phyloP scores from a whole-genome alignment of 768 basidiomycete genomes.

The Mycena chlorophos region DNA sequence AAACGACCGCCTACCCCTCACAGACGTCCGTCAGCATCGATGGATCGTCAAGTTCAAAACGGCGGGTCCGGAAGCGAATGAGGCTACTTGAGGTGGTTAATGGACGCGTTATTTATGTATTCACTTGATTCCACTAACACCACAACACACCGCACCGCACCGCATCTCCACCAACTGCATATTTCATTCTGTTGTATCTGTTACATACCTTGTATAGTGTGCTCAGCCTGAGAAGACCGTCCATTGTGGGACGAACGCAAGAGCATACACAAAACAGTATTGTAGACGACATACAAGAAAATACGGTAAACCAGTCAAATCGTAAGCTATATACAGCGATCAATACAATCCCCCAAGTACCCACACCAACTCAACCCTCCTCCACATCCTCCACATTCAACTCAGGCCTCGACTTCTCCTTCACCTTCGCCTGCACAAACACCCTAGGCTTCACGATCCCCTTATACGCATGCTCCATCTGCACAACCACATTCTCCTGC shows the following conservation, averaged over 20 bases:
- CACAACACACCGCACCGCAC: no score
- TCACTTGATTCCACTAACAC: background rate
- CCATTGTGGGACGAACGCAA: background rate
- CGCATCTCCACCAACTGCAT: no score
- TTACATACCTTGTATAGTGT: no score
- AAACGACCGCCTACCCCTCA: slow-evolving; percentile 56
- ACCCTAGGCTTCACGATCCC: slow-evolving; percentile 30
- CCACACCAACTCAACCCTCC: background rate
- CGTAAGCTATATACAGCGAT: background rate
- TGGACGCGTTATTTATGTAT: background rate
- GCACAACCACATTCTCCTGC: slow-evolving; percentile 22
- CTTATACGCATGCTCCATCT: slow-evolving; percentile 33
- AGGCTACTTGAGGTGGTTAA: background rate
- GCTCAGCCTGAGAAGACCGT: no score
- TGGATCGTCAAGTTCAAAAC: slow-evolving; percentile 53
- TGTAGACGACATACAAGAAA: no score
- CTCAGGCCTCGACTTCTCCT: slow-evolving; percentile 6
- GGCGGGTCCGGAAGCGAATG: background rate
- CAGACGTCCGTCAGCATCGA: slow-evolving; percentile 60
- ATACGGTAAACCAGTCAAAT: background rate
- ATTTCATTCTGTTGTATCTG: no score
- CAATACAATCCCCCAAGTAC: background rate
- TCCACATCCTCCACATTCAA: slow-evolving; percentile 9
- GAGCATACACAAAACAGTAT: no score
- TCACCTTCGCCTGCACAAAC: slow-evolving; percentile 11